Evolutionary conservation across 345 rosid species (phyloP).

Genomic region (Gossypium rotundifolium): DNA sequence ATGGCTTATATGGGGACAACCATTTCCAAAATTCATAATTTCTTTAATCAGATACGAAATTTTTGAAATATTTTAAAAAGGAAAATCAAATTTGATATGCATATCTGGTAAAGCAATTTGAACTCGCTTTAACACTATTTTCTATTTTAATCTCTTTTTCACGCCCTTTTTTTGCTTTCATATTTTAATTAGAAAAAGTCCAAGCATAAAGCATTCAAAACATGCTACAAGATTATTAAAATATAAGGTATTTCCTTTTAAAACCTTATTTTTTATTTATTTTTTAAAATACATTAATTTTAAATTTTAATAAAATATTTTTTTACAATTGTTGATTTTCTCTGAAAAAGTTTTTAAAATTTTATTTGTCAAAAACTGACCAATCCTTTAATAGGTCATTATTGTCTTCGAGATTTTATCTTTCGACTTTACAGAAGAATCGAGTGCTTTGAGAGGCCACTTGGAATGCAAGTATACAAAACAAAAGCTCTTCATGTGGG

Average conservation of each 20-base stretch:
- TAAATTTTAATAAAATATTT: no score
- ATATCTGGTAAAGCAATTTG: neutral
- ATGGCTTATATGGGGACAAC: neutral
- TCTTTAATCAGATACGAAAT: neutral
- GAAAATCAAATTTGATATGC: neutral
- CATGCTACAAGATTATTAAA: neutral
- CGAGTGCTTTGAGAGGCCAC: no score
- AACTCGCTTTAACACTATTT: no score
- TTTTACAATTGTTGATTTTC: no score
- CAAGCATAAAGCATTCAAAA: neutral
- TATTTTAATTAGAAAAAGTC: neutral
- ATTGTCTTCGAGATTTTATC: no score
- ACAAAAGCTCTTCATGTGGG: accelerated
- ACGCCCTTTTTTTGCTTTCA: no score
- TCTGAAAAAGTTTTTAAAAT: accelerated
- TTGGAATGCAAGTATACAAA: no score
- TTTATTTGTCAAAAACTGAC: no score
- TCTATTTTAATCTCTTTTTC: no score
- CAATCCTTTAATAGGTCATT: no score
- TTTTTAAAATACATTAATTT: no score
- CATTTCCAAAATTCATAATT: neutral
- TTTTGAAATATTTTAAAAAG: neutral
- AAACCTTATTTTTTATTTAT: neutral
- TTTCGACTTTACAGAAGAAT: no score
- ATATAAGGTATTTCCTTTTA: neutral